Evolutionary conservation across 768 basidiomycete genomes (phyloP), one percentile per base, ranked within the genome.

Genomic region (Cystobasidium ongulense): DNA sequence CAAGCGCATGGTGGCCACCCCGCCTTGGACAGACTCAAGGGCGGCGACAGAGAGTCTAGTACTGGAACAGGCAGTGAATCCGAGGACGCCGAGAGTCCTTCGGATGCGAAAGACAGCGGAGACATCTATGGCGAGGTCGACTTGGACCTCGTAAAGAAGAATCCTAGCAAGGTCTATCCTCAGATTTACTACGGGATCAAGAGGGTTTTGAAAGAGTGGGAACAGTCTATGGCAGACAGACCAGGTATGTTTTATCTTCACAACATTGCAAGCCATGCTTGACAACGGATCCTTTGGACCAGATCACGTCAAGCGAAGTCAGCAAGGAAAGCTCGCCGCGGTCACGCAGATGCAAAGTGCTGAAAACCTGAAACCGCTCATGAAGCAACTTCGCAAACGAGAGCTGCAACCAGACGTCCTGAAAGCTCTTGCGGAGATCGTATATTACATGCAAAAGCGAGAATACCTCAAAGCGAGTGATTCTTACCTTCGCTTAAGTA

Each of bases 401-500:
- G 94, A 93, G 80, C 33, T 46, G 21, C 18, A 65, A 33, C 31
- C 74, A 36, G 74, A 75, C 43, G 74, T 75, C 29, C 43, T 75
- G 23, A 23, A 46, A 87, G 73, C 79, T 89, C 52, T 89, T 92
- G 74, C 88, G 92, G 17, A 94, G 81, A 94, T 99, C 66, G 90
- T 97, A 7, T 90, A 97, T 79, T 83, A 92, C 82, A 95, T 96
- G 92, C 96, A 99, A 81, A 89, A 87, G 76, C 88, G 96, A 33
- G 88, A 94, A 80, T 99, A 99, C 78, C 92, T 97, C 81, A 86
- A 85, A 68, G 95, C 96, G 1, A 99, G 98, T 78, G 96, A 99
- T 80, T 89, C 94, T 0, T 99, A 99, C 81, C 87, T 99, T 27
- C 89, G 96, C 7, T 84, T 99, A 43, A 93, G 91, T 4, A 99